These are phyloP conservation scores for Tetratostichococcus sp. DNA, from an alignment of 139 green algal species.

Conservation along the genomic window DNA sequence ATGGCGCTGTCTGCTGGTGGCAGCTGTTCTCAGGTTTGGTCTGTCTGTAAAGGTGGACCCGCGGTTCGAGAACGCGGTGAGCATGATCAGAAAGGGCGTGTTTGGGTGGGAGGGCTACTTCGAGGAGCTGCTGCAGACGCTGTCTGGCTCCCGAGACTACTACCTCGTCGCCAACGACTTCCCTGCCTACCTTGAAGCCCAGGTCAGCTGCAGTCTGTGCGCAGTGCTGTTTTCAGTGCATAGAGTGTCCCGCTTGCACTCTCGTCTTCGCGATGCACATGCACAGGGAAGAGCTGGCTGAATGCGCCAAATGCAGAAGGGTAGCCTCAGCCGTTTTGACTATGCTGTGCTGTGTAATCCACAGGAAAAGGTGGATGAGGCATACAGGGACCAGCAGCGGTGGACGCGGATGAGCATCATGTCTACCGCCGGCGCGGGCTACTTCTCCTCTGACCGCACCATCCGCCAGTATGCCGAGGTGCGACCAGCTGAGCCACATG, in stretches of 20 bases:
- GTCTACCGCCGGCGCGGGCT: constrained; percentile 82
- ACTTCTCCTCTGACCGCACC: constrained; percentile 94
- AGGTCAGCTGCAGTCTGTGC: constrained; percentile 39
- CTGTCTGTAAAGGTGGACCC: constrained; percentile 59
- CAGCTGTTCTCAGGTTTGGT: no score
- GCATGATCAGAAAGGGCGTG: constrained; percentile 68
- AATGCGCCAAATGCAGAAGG: no score
- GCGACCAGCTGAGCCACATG: no score
- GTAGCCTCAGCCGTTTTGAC: no score
- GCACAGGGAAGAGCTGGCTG: no score
- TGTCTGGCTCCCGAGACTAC: constrained; percentile 81
- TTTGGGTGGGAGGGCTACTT: constrained; percentile 99
- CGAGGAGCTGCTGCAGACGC: constrained; percentile 60
- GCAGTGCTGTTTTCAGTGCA: no score
- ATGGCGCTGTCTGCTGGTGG: no score
- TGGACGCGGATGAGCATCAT: constrained; percentile 89
- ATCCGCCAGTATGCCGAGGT: constrained; percentile 85
- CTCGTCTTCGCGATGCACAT: no score
- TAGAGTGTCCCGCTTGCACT: no score
- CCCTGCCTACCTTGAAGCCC: constrained; percentile 78
- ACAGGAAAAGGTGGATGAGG: constrained; percentile 65
- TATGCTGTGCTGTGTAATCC: neutral
- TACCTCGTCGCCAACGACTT: constrained; percentile 99
- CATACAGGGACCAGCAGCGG: constrained; percentile 55
- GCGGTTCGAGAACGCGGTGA: constrained; percentile 74